Conservation (phyloP, 2,329 filamentous ascomycete species). For the Scytalidium lignicola region DNA sequence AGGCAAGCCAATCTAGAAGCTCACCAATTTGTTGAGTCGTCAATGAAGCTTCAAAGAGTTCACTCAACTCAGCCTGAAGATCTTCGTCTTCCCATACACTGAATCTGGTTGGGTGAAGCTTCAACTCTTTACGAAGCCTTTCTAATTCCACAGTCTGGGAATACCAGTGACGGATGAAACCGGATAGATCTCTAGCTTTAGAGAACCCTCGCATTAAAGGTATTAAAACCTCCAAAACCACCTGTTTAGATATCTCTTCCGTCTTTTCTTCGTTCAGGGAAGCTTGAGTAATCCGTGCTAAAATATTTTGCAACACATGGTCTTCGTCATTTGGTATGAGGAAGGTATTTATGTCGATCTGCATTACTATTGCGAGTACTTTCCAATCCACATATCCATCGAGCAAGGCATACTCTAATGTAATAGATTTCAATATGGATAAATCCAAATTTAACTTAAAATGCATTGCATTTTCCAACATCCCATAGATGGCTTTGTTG, state of each 20-base stretch:
- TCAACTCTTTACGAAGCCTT: constrained; percentile 16
- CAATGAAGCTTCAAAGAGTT: constrained; percentile 31
- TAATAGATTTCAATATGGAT: constrained; percentile 27
- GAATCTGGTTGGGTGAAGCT: constrained; percentile 6
- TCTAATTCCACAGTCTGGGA: constrained; percentile 22
- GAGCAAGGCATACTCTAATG: constrained; percentile 21
- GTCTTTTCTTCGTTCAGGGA: constrained; percentile 13
- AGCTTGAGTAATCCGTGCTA: constrained; percentile 26
- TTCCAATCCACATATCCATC: constrained; percentile 31
- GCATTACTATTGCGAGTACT: constrained; percentile 36
- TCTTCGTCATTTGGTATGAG: constrained; percentile 28
- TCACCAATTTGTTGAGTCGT: constrained; percentile 32
- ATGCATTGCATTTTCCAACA: constrained; percentile 31
- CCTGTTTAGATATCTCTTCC: constrained; percentile 16
- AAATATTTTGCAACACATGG: constrained; percentile 25
- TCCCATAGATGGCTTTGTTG: constrained; percentile 20
- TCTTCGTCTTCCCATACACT: constrained; percentile 27
- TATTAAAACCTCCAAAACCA: constrained; percentile 30
- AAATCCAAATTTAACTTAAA: constrained; percentile 30
- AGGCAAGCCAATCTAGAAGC: constrained; percentile 30
- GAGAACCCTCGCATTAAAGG: constrained; percentile 37
- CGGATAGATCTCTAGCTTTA: constrained; percentile 33
- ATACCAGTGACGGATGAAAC: constrained; percentile 35
- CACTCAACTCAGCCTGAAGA: constrained; percentile 19
- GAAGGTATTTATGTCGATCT: constrained; percentile 41